Evolutionary conservation across 306 rosid species (phyloP).

Genomic region (Ammopiptanthus mongolicus): DNA sequence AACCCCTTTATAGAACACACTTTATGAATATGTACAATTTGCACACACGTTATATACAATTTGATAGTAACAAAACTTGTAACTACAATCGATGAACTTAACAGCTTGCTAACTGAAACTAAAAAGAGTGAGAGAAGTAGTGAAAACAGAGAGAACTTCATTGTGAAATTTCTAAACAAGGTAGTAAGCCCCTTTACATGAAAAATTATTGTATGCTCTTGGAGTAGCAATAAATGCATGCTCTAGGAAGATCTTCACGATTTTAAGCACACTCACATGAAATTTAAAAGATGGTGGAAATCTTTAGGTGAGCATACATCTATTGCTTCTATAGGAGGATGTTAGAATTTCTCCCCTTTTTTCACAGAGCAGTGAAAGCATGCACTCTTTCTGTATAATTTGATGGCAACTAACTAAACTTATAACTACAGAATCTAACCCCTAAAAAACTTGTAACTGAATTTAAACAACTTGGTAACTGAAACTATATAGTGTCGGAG

Average conservation of each 20-base stretch:
- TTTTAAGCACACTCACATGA: no score
- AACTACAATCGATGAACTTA: background rate
- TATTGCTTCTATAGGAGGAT: no score
- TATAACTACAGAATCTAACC: no score
- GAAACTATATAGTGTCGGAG: no score
- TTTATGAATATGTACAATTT: background rate
- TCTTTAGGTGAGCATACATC: background rate
- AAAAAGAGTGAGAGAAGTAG: background rate
- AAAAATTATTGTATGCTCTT: background rate
- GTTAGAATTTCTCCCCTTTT: no score
- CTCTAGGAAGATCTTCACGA: background rate
- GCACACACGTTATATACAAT: no score
- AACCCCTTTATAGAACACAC: background rate
- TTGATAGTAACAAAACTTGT: background rate
- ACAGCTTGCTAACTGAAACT: background rate
- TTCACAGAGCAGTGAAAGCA: background rate
- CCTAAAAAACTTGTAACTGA: no score
- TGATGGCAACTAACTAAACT: no score
- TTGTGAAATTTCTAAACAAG: background rate
- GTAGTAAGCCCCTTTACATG: background rate
- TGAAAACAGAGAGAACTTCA: background rate
- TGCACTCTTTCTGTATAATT: background rate
- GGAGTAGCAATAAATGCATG: background rate
- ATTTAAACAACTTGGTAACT: no score
- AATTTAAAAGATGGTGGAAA: background rate